A percentile compares a stretch with the other conserved stretches of the same genome.
phyloP scores from a whole-genome alignment of 164 flowering plant genomes.

The Paratinospora sagittata region DNA sequence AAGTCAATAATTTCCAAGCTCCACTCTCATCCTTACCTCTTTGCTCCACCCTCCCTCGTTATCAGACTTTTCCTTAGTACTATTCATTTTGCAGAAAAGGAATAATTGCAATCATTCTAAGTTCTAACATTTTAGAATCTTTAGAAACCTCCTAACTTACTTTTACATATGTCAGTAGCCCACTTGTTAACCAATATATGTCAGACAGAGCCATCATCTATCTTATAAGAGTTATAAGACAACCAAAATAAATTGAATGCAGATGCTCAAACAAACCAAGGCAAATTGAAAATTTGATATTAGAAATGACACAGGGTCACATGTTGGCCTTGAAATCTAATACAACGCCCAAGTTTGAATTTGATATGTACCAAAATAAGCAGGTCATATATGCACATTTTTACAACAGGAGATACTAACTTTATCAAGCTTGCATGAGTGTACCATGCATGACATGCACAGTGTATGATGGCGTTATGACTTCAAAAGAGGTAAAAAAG shows the following conservation, averaged over 20 bases:
- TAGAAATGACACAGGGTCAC: neutral
- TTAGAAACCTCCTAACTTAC: too few species aligned
- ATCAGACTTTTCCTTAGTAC: neutral
- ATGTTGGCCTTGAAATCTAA: neutral
- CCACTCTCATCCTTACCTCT: neutral
- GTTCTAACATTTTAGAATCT: too few species aligned
- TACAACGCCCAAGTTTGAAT: neutral
- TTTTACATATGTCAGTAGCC: neutral
- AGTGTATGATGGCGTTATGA: neutral
- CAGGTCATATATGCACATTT: neutral
- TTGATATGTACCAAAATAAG: neutral
- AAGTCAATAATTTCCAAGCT: neutral
- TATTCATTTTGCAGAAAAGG: neutral
- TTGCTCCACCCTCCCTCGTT: neutral
- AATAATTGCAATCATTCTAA: neutral
- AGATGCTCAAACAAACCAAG: neutral
- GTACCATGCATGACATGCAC: neutral
- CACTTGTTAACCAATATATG: neutral
- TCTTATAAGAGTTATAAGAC: neutral
- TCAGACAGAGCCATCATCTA: neutral
- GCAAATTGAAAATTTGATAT: too few species aligned
- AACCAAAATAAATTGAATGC: neutral
- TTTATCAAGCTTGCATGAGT: neutral
- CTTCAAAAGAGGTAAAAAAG: neutral
- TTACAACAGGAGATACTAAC: neutral